Base-by-base conservation (phyloP, 805 yeast genomes). In the Gaillardinia entomophila region DNA sequence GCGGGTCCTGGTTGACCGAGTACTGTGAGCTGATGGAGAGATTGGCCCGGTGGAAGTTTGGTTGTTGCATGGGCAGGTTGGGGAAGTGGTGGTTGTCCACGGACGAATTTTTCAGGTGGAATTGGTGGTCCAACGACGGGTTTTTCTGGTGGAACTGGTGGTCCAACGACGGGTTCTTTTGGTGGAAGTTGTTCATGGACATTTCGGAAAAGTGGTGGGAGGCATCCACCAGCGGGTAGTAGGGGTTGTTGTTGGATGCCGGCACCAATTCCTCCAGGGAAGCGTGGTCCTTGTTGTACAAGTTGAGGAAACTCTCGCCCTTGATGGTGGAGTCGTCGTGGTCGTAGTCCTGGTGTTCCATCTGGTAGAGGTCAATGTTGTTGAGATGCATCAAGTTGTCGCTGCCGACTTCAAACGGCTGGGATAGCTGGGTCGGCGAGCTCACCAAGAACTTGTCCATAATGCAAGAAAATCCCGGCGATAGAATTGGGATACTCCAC, bases 381-480 rank as follows among this genome's bases (percentile, higher is more conserved):
- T 35, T 35, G 16, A 34, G 27, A 17, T 32, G 35, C 15, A 33
- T 25, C 14, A 37, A 28, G n/a, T 31, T 28, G 17, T 30, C 43
- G 24, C 20, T 37, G 3, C 35, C 40, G 28, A 34, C 28, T 6
- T 55, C 54, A 30, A 55, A 53, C 15, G 55, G 56, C 40, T 60
- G 64, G 14, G 61, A 43, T 41, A 56, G 48, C 48, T 53, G 66
- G 18, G 63, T 50, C 17, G 68, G 68, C 24, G 65, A 58, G 45
- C 66, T 60, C 57, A 62, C 51, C 30, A 62, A 54, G 41, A 45
- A 62, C 43, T 60, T 59, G 30, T 62, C 68, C 68, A 62, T 62
- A 37, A 19, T 19, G 22, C 6, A n/a, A n/a, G n/a, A n/a, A n/a
- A n/a, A n/a, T n/a, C n/a, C n/a, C n/a, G n/a, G n/a, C n/a, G n/a